phyloP scores from a whole-genome alignment of 2,329 filamentous ascomycete genomes.

The Fusarium circinatum region DNA sequence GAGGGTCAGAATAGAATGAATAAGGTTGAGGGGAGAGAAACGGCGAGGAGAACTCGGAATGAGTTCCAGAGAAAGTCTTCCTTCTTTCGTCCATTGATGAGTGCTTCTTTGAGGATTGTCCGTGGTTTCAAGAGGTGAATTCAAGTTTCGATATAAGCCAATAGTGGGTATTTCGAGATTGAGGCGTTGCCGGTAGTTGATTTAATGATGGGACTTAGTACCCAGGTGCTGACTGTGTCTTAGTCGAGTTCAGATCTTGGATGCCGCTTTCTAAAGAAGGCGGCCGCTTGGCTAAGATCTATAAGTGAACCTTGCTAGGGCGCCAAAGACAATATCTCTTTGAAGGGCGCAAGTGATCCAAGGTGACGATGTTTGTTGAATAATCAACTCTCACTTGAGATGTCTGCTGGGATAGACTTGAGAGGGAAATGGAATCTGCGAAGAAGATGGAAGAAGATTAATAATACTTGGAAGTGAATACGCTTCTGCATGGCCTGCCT shows the following conservation, averaged over 20 bases:
- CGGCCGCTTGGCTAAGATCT: neutral
- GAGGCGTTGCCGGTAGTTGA: slow-evolving; percentile 9
- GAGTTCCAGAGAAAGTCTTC: slow-evolving; percentile 14
- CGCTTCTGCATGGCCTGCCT: neutral
- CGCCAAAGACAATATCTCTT: neutral
- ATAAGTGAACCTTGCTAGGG: neutral
- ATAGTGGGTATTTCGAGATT: neutral
- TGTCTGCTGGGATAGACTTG: neutral
- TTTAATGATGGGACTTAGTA: slow-evolving; percentile 3
- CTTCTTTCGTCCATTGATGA: slow-evolving; percentile 15
- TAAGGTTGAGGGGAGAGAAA: slow-evolving; percentile 32
- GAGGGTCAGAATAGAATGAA: slow-evolving; percentile 26
- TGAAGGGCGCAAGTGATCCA: neutral
- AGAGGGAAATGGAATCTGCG: neutral
- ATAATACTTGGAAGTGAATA: neutral
- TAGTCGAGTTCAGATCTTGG: slow-evolving; percentile 3
- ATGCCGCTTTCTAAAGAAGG: neutral
- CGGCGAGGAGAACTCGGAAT: slow-evolving; percentile 18
- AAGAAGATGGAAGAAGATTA: neutral
- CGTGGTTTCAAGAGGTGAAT: neutral
- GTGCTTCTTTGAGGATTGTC: slow-evolving; percentile 15
- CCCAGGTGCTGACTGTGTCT: slow-evolving; percentile 22
- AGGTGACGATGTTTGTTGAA: neutral
- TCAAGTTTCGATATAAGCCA: slow-evolving; percentile 2
- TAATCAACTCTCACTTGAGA: neutral